These are phyloP conservation scores for Vachellia collinsii DNA, from an alignment of 306 rosid species.

Conservation along the genomic window DNA sequence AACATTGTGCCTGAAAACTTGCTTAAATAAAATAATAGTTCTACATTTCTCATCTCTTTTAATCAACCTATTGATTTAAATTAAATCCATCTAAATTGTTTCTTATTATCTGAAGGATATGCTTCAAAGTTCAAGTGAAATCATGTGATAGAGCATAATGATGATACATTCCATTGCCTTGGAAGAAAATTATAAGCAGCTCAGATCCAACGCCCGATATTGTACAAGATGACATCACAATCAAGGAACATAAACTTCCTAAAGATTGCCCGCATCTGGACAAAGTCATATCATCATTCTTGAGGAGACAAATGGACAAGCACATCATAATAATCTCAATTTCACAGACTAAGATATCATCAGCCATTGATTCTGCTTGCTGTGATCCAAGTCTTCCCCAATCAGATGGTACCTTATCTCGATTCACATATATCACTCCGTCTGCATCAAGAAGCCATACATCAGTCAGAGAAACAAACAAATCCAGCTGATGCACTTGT, in stretches of 20 bases:
- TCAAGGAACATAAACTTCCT: conserved; percentile 25
- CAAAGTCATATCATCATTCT: conserved; percentile 37
- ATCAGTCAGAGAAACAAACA: background rate
- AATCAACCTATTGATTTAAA: background rate
- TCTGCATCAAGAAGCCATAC: conserved; percentile 47
- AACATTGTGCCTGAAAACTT: background rate
- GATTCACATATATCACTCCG: conserved; percentile 39
- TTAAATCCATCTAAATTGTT: background rate
- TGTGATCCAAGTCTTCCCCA: conserved; percentile 35
- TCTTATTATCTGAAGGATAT: background rate
- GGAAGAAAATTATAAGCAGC: conserved; percentile 8
- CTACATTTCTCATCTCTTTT: background rate
- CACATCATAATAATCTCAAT: conserved; percentile 15
- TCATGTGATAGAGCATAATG: background rate
- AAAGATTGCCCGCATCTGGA: conserved; percentile 35
- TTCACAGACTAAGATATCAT: conserved; percentile 16
- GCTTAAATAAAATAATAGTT: background rate
- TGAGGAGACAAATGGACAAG: conserved; percentile 19
- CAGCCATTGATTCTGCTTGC: conserved; percentile 27
- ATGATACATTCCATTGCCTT: background rate
- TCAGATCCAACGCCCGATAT: conserved; percentile 37
- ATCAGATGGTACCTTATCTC: conserved; percentile 15
- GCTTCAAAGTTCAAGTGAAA: background rate
- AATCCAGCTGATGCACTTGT: background rate
- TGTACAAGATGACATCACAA: conserved; percentile 27